Evolutionary conservation across 164 flowering plant species (phyloP), one percentile per base, ranked within the genome.

Genomic region (Houttuynia cordata): DNA sequence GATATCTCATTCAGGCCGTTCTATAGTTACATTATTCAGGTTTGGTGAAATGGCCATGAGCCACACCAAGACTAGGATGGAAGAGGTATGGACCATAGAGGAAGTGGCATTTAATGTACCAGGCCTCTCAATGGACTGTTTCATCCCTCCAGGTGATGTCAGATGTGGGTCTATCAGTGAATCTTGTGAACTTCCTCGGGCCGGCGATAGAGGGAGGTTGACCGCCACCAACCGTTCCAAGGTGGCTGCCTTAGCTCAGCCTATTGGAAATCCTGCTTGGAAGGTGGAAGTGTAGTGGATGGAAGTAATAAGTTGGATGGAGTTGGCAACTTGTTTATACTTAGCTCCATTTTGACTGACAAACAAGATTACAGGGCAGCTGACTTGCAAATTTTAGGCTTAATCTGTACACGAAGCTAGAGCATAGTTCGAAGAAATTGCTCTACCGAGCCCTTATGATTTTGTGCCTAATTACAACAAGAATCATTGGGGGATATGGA

Each of bases 1-100:
- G 85, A 78, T 86, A 24, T 89, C 93, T 12, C 93, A 86, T 67
- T 79, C 93, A 0, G 93, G 93, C 0, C 83, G 80, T 20, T 82
- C 93, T 19, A 79, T 76, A 34, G 89, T 82, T 42, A 82, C 87
- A 62, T 86, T 86, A 40, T 86, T 82, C 75, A 73, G 87, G 75
- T 86, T 86, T 60, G 90, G 94, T 0, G 94, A 86, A 69, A 75
- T 71, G 63, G 85, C 94, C 21, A 81, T 80, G 88, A 87, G 88
- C 72, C 94, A 84, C 65, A 71, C 90, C 42, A 87, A 81, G 69
- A 84, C 90, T 8, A 78, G 86, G 71, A 84, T 87, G 93, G 93
- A 86, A 73, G 93, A 86, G 69, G 77, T 76, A 19, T 86, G 93
- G 93, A 84, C 83, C 1, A 84, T 87, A 24, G 94, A 87, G 62